phyloP scores from a whole-genome alignment of 2,329 filamentous ascomycete genomes.

The Ophiognomonia clavigignenti-juglandacearum region DNA sequence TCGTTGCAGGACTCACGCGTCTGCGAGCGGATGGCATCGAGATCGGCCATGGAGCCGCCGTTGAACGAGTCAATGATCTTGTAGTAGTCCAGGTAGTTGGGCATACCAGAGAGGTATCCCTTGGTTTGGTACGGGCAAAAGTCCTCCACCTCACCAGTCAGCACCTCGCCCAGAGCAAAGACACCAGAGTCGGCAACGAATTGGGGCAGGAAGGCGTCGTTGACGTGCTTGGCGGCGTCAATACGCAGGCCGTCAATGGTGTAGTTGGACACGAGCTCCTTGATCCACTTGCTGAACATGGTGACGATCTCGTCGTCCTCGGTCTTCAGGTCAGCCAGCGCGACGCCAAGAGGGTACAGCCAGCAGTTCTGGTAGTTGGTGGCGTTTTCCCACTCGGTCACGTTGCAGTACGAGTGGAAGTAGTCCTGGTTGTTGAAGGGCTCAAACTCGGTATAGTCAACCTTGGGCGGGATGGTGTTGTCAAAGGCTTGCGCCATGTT shows the following conservation, averaged over 20 bases:
- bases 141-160: slow-evolving; percentile 46
- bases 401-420: slow-evolving; percentile 57
- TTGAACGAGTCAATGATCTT: slow-evolving; percentile 33
- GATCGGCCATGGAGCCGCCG: slow-evolving; percentile 31
- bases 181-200: slow-evolving; percentile 52
- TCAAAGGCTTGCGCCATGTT: slow-evolving; percentile 44
- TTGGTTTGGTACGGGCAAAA: slow-evolving; percentile 50
- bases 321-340: slow-evolving; percentile 59
- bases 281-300: slow-evolving; percentile 56
- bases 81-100: slow-evolving; percentile 52
- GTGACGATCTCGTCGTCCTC: slow-evolving; percentile 40
- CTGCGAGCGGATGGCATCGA: slow-evolving; percentile 34
- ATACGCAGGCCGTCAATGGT: slow-evolving; percentile 57
- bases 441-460: slow-evolving; percentile 32
- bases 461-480: slow-evolving; percentile 35
- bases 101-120: slow-evolving; percentile 40
- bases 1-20: slow-evolving; percentile 36
- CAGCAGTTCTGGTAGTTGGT: slow-evolving; percentile 43
- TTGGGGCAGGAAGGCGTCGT: slow-evolving; percentile 51
- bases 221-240: slow-evolving; percentile 58
- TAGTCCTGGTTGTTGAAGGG: slow-evolving; percentile 49
- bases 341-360: slow-evolving; percentile 46
- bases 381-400: slow-evolving; percentile 48
- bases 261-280: slow-evolving; percentile 52
- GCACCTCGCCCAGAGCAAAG: slow-evolving; percentile 58